These are phyloP conservation scores for Quercus agrifolia DNA, from an alignment of 306 rosid genomes.

Conservation along the genomic window DNA sequence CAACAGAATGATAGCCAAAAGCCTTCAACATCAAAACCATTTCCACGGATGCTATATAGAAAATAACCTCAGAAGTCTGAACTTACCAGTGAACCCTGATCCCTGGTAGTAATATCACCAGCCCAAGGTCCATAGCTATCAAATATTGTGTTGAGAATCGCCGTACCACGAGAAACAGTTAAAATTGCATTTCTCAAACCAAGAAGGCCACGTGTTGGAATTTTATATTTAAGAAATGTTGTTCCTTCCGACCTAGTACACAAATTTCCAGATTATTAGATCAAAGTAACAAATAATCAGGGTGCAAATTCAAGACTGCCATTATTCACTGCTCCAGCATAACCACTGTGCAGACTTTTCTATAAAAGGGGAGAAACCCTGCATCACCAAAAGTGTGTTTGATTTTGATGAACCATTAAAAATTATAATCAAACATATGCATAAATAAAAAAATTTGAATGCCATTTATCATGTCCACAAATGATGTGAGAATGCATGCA, in stretches of 20 bases:
- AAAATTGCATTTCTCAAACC: constrained; percentile 93
- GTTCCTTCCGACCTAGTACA: constrained; percentile 79
- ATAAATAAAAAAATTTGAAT: background rate
- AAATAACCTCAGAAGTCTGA: background rate
- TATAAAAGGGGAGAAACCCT: background rate
- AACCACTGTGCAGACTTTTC: background rate
- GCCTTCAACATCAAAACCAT: background rate
- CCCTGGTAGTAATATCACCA: constrained; percentile 90
- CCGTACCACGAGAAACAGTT: constrained; percentile 98
- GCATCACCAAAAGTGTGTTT: background rate
- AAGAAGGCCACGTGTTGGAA: constrained; percentile 97
- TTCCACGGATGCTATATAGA: background rate
- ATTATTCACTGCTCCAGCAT: background rate
- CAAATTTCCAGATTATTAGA: constrained; percentile 26
- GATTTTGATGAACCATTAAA: background rate
- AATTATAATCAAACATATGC: background rate
- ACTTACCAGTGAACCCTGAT: constrained; percentile 92
- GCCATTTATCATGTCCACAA: background rate
- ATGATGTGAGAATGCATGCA: background rate
- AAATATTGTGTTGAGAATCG: constrained; percentile 87
- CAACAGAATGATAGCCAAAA: background rate
- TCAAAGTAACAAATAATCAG: background rate
- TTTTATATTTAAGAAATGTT: constrained; percentile 78
- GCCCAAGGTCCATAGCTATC: constrained; percentile 94
- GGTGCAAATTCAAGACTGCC: background rate